These are phyloP conservation scores for Halophytophthora batemanensis DNA, from an alignment of 352 stramenopile species.

Conservation along the genomic window DNA sequence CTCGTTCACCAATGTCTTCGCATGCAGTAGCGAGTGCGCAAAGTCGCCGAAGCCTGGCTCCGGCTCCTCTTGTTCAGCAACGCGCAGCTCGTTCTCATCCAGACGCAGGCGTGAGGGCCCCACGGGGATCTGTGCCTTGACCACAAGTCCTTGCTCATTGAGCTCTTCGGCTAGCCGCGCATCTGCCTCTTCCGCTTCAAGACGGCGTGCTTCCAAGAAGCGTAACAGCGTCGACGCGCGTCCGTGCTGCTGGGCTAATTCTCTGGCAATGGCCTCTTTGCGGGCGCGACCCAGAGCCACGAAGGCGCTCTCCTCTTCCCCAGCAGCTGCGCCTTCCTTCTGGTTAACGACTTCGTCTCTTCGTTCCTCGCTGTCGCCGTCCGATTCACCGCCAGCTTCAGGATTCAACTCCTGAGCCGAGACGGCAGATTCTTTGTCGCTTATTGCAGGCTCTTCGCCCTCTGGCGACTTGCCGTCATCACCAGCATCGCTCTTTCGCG, in stretches of 20 bases:
- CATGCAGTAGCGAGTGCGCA: conserved; percentile 41
- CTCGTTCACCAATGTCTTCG: conserved; percentile 50
- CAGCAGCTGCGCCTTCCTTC: background rate
- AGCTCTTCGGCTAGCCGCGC: conserved; percentile 42
- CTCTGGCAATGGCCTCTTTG: conserved; percentile 35
- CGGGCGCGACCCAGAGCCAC: conserved; percentile 30
- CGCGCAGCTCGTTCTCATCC: conserved; percentile 32
- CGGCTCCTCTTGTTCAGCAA: background rate
- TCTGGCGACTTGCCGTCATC: background rate
- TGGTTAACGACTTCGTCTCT: background rate
- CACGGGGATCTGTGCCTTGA: conserved; percentile 74
- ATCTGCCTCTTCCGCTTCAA: conserved; percentile 39
- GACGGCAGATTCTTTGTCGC: background rate
- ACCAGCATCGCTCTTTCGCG: background rate
- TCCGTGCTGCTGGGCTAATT: conserved; percentile 26
- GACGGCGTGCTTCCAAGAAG: conserved; percentile 49
- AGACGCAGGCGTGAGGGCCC: conserved; percentile 56
- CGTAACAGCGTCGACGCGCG: conserved; percentile 33
- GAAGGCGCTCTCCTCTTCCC: conserved; percentile 22
- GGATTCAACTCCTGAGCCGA: too few species aligned
- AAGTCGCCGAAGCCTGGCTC: conserved; percentile 43
- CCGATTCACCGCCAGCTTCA: too few species aligned
- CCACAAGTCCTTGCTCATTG: conserved; percentile 48
- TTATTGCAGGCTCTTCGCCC: background rate
- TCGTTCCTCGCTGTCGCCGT: background rate